Conservation (phyloP, 2,329 filamentous ascomycete genomes). For the Stagonosporopsis tanaceti region DNA sequence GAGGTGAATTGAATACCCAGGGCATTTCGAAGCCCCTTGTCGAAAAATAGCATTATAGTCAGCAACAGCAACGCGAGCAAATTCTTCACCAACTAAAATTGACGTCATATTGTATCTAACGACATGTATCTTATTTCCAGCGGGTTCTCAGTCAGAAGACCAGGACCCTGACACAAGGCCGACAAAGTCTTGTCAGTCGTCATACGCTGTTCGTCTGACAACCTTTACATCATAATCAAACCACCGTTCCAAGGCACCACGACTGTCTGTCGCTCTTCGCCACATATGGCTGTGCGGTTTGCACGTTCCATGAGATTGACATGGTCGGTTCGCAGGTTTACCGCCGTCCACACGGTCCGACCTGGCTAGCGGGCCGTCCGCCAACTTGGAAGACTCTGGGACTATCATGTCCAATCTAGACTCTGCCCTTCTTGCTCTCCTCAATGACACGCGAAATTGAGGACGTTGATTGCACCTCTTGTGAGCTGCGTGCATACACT, state of each 20-base stretch:
- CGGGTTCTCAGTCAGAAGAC: not conserved
- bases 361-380: constrained; percentile 36
- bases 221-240: constrained; percentile 11
- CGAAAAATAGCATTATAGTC: not conserved
- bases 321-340: constrained; percentile 18
- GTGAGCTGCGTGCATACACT: not conserved
- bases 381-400: constrained; percentile 2
- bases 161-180: not conserved
- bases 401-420: too few relatives aligned
- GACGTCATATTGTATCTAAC: not conserved
- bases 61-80: not conserved
- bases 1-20: constrained; percentile 1
- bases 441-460: not conserved
- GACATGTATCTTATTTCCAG: not conserved
- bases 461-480: too few relatives aligned
- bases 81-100: not conserved
- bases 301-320: constrained; percentile 6
- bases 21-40: not conserved
- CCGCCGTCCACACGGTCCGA: constrained; percentile 18
- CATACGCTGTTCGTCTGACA: not conserved
- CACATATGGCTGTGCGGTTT: constrained; percentile 5
- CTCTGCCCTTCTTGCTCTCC: not conserved
- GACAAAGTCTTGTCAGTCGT: constrained; percentile 4
- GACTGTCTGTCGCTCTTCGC: constrained; percentile 8
- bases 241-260: constrained; percentile 8